Base-by-base conservation (phyloP, 768 basidiomycete species). In the Leccinum subtestaceum region DNA sequence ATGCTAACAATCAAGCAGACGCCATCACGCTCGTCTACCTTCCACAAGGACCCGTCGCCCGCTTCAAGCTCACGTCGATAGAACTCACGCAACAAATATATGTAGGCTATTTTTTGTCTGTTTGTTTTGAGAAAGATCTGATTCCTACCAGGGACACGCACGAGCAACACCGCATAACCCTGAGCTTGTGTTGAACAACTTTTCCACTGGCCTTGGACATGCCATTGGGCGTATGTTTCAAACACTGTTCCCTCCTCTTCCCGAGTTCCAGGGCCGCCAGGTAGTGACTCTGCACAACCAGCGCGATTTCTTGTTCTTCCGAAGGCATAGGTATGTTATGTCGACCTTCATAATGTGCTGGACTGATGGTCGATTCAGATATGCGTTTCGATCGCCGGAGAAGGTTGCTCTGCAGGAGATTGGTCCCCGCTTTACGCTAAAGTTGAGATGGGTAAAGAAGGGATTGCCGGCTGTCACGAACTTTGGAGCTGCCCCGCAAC, bases 221-320 rank as follows among this genome's bases (percentile, higher is more conserved):
- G 86, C 88, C 15, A 86, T 98, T 53, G 97, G 97, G 15, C 84
- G 94, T 25, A 89, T 99, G 81, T 96, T 98, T 76, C 96, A 97
- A 66, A 95, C 95, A 1, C 82, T 95, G 21, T 98, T 98, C 77
- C 97, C 97, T 17, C 94, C 92, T 7, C 77, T 96, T 62, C 94
- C 95, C 1, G 92, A 97, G 71, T 98, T 97, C 69, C 88, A 94
- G 75, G 97, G 97, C 34, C 79, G 97, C 31, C 97, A 99, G 73
- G 95, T 98, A 10, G 95, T 98, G 12, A 97, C 96, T 3, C 79
- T 98, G 19, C 97, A 98, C 70, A 98, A 98, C 69, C 95, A 97
- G 72, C 85, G 97, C 50, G 97, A 99, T 76, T 99, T 98, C 75
- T 76, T 99, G 58, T 99, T 99, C 78, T 96, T 99, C 79, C 80